phyloP scores from a whole-genome alignment of 2,329 filamentous ascomycete species.

The Falciphora oryzae region DNA sequence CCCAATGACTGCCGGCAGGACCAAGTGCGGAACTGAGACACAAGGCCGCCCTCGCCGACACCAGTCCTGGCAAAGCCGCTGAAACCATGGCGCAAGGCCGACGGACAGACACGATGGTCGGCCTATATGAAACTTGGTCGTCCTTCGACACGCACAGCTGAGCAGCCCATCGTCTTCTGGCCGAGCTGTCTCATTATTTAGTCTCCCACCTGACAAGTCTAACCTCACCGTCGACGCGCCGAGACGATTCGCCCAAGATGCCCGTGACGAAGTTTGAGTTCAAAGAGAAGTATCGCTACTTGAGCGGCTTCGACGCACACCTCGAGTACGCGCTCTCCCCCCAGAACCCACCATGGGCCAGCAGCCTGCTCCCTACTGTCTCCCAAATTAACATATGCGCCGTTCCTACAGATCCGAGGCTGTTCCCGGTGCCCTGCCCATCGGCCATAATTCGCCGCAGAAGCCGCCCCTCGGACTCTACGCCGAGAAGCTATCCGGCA shows the following conservation, averaged over 20 bases:
- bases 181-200: neutral
- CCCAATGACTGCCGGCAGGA: neutral
- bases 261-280: constrained; percentile 42
- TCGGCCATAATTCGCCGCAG: constrained; percentile 75
- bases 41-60: neutral
- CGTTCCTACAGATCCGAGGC: constrained; percentile 59
- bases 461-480: constrained; percentile 73
- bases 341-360: neutral
- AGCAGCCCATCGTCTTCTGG: neutral
- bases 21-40: neutral
- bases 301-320: constrained; percentile 70
- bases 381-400: neutral
- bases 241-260: constrained; percentile 28
- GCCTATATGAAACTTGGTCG: neutral
- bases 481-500: constrained; percentile 70
- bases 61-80: neutral
- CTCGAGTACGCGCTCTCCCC: constrained; percentile 55
- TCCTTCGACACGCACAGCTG: neutral
- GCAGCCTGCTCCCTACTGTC: neutral
- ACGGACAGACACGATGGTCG: neutral
- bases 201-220: too few relatives aligned
- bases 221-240: too few relatives aligned
- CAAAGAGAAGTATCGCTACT: constrained; percentile 61
- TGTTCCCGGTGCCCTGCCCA: constrained; percentile 64
- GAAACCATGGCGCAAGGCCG: neutral